Percentiles rank a stretch among this genome's conserved stretches.
phyloP scores from a whole-genome alignment of 2,329 filamentous ascomycete genomes.

The Neonectria neomacrospora region DNA sequence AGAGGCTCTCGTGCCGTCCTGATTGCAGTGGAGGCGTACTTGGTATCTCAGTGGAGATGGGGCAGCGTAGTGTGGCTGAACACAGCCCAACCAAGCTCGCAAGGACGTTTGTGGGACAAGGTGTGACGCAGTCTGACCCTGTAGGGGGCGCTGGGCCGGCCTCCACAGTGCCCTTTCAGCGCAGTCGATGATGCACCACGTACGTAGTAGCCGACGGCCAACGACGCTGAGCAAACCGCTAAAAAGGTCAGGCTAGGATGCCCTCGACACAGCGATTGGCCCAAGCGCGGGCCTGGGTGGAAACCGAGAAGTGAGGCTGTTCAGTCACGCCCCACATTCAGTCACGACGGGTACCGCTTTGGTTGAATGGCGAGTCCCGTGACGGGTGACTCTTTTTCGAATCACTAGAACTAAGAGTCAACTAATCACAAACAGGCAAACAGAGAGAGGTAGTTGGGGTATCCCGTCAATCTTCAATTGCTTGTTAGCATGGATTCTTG shows the following conservation, averaged over 20 bases:
- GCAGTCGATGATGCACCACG: conserved; percentile 7
- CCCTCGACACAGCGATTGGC: conserved; percentile 7
- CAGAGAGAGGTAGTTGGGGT: neutral
- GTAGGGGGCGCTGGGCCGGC: neutral
- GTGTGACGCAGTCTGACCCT: neutral
- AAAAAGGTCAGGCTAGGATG: neutral
- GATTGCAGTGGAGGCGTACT: conserved; percentile 4
- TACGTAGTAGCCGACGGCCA: conserved; percentile 6
- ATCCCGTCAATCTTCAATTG: neutral
- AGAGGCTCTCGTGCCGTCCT: neutral
- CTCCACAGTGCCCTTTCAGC: neutral
- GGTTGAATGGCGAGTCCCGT: conserved; percentile 4
- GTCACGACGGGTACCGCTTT: neutral
- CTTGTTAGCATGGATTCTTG: neutral
- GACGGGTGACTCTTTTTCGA: conserved; percentile 5
- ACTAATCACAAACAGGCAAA: neutral
- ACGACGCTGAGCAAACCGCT: neutral
- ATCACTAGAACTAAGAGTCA: neutral
- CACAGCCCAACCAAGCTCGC: neutral
- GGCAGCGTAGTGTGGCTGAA: conserved; percentile 24
- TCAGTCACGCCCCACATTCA: neutral
- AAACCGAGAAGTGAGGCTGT: conserved; percentile 9
- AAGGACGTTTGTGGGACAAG: neutral
- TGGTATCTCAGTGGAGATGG: conserved; percentile 7
- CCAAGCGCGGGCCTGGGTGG: neutral